Conservation (phyloP, 176 grass and related monocot species). For the Aechmea fasciata region DNA sequence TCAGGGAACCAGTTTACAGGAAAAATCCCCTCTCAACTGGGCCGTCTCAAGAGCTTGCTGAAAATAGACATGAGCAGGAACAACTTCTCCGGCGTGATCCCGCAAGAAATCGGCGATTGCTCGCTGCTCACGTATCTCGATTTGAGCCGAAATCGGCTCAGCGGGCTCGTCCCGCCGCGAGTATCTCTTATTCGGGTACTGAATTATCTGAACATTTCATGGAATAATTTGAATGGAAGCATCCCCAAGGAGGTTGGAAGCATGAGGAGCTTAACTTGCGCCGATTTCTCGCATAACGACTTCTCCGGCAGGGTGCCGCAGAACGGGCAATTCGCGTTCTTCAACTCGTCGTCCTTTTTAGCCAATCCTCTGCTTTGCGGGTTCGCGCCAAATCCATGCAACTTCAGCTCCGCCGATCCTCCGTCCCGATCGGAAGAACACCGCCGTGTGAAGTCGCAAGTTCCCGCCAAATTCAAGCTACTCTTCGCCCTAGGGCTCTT, state of each 20-base stretch:
- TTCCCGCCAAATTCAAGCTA: conserved; percentile 33
- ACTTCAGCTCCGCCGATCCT: conserved; percentile 20
- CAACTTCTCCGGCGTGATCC: conserved; percentile 42
- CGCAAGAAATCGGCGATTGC: conserved; percentile 45
- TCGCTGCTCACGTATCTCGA: conserved; percentile 59
- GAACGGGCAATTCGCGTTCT: conserved; percentile 61
- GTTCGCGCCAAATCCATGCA: conserved; percentile 30
- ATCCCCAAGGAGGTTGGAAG: conserved; percentile 58
- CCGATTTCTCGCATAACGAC: conserved; percentile 69
- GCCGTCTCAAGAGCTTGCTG: conserved; percentile 34
- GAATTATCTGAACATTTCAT: conserved; percentile 75
- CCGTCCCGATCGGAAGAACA: conserved; percentile 11
- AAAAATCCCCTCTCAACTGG: conserved; percentile 39
- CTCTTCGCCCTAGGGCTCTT: conserved; percentile 54
- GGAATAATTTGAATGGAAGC: conserved; percentile 40
- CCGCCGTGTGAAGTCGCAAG: background rate
- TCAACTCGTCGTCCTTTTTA: conserved; percentile 50
- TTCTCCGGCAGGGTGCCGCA: conserved; percentile 48
- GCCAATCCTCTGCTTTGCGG: conserved; percentile 54
- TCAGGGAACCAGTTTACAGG: conserved; percentile 37
- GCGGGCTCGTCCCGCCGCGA: conserved; percentile 31
- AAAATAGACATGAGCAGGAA: conserved; percentile 79
- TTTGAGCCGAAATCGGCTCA: conserved; percentile 55
- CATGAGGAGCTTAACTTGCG: conserved; percentile 60
- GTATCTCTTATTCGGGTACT: conserved; percentile 45